Evolutionary conservation across 306 rosid genomes (phyloP).

Genomic region (Corylus heterophylla): DNA sequence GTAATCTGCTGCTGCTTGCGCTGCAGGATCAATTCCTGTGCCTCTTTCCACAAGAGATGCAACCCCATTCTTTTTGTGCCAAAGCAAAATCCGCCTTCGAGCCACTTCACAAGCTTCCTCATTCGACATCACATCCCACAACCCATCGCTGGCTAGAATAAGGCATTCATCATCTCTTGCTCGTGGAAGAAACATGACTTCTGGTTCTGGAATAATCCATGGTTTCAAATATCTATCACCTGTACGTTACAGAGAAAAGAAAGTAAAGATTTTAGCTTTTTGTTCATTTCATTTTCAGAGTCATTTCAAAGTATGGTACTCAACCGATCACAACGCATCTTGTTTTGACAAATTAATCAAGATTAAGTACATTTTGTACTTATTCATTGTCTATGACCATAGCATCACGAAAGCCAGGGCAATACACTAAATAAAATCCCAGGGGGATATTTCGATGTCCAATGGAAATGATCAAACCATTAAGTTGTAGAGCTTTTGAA

Average conservation of each 20-base stretch:
- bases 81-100: constrained; percentile 46
- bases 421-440: neutral
- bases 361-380: neutral
- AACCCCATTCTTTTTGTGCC: constrained; percentile 57
- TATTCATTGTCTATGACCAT: neutral
- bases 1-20: constrained; percentile 57
- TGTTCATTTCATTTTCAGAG: constrained; percentile 1
- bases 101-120: constrained; percentile 59
- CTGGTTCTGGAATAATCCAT: constrained; percentile 63
- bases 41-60: constrained; percentile 38
- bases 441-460: neutral
- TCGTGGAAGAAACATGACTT: constrained; percentile 49
- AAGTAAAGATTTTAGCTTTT: neutral
- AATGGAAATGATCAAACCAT: neutral
- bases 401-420: neutral
- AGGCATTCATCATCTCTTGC: constrained; percentile 58
- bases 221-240: constrained; percentile 65
- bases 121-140: constrained; percentile 63
- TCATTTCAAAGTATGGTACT: neutral
- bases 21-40: constrained; percentile 48
- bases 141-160: constrained; percentile 60
- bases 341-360: neutral
- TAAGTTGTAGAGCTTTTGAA: neutral
- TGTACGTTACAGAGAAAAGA: constrained; percentile 10
- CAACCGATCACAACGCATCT: neutral